Base-by-base conservation (phyloP, 1,284 basidiomycete genomes). In the Marasmius tenuissimus region DNA sequence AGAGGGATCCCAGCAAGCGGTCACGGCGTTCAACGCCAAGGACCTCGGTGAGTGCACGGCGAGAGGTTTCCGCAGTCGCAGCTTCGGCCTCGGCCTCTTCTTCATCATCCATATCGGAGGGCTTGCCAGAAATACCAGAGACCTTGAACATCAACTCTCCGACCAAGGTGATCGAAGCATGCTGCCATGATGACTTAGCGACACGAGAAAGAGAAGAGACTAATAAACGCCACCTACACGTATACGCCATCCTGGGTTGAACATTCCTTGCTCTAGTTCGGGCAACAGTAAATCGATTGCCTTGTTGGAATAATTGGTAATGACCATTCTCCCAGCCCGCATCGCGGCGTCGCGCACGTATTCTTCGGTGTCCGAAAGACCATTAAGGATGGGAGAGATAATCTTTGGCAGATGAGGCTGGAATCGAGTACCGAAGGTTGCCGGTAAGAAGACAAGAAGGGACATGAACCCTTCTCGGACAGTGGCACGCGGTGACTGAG, bases 401-500 rank as follows among this genome's bases (percentile, higher is more conserved):
- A 99, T 97, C 73, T 96, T 93, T 7, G 94, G 92, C 16, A 99
- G 81, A 75, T 99, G 96, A 4, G 96, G 97, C 63, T 96, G 89
- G 85, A 99, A 99, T 55, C 97, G 91, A 61, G 88, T 86, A 22
- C 97, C 97, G 69, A 99, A 99, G 0, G 97, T 99, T 2, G 96
- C 91, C 1, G 97, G 97, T 10, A 99, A 80, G 78, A 93, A 99
- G 38, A 99, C 96, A 55, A 99, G 87, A 27, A 99, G 80, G 2
- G 96, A 98, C 86, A 99, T 98, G 81, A 98, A 98, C 27, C 97
- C 97, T 82, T 99, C 97, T 57, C 96, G 88, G 45, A 99, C 94
- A 58, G 96, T 97, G 34, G 96, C 85, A 22, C 94, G 84, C 5
- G 94, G 91, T 58, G 93, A 97, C 67, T 93, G 88, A 1, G 96